Evolutionary conservation across 768 basidiomycete genomes (phyloP).

Genomic region (Lentinula boryana): DNA sequence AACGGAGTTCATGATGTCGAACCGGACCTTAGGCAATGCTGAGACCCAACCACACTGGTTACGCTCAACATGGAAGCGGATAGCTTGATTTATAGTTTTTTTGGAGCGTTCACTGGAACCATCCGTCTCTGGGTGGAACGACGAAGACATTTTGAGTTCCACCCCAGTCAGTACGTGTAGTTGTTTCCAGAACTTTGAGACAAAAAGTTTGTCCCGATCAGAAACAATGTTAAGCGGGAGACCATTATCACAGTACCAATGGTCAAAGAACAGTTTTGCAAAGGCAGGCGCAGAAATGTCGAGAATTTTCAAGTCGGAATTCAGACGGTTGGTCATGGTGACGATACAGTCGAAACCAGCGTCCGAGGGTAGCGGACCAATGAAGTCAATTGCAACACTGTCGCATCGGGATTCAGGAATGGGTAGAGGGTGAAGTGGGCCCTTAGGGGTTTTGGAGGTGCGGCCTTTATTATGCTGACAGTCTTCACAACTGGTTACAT

Average conservation of each 20-base stretch:
- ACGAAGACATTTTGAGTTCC: conserved; percentile 19
- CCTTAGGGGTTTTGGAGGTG: conserved; percentile 7
- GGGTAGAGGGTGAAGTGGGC: conserved; percentile 15
- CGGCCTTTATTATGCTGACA: conserved; percentile 24
- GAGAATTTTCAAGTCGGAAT: conserved; percentile 9
- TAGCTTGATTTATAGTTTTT: not conserved
- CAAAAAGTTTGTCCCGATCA: no score
- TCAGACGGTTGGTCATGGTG: conserved; percentile 13
- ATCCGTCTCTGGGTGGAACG: conserved; percentile 30
- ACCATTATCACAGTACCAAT: no score
- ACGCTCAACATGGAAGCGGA: conserved; percentile 16
- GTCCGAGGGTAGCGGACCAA: conserved; percentile 18
- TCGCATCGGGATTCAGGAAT: conserved; percentile 10
- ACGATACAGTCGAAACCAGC: conserved; percentile 15
- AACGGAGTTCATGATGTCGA: not conserved
- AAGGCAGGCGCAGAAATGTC: no score
- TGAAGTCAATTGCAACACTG: conserved; percentile 17
- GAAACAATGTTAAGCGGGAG: no score
- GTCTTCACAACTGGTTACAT: conserved; percentile 14
- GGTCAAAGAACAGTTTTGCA: no score
- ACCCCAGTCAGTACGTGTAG: no score
- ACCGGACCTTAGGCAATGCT: conserved; percentile 11
- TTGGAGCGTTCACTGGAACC: conserved; percentile 20
- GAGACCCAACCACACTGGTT: conserved; percentile 19
- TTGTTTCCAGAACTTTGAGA: no score